Base-by-base conservation (phyloP, 2,329 filamentous ascomycete genomes). In the Hawksworthiomyces lignivorus region DNA sequence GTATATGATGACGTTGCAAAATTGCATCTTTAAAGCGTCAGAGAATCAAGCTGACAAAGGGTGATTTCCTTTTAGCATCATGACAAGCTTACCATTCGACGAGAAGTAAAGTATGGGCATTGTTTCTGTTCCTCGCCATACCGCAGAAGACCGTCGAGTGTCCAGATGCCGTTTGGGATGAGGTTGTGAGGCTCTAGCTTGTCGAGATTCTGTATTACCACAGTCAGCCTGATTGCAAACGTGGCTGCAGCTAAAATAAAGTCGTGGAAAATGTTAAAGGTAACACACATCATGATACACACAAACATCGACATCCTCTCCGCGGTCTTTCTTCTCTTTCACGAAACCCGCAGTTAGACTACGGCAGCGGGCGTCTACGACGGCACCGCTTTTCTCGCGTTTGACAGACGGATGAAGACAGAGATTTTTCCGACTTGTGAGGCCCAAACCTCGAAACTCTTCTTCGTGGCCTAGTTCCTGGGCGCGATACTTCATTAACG, bases 1-100 rank as follows among this genome's bases (percentile, higher is more conserved):
- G 67, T 98, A 98, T 52, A 98, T 98, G 56, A 98, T 96, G 57
- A 98, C 88, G 60, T 98, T 97, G 73, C 92, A 98, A 58, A 89
- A 97, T 55, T 92, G 84, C 90, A 98, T 97, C 84, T 88, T 50
- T 12, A 24, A 8, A 24, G 21, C 29, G 12, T 21, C 20, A 39
- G 24, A 12, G 11, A 48, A 43, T 38, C 31, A 12, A 21, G 24
- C 44, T 26, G 39, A 27, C 28, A 35, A 21, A 17, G 29, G 4
- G 29, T 12, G 24, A 26, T 8, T 12, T 8, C 8, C 12, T 8
- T 26, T 26, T 8, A 26, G 24, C 12, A 26, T 8, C 12, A 26
- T 8, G 12, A 26, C 24, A 12, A 8, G 54, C 70, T 55, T 63
- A 87, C 84, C 92, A 98, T 98, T 50, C 92, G 80, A 45, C 92